Base-by-base conservation (phyloP, 179 eudicot genomes). In the Silene coronaria region DNA sequence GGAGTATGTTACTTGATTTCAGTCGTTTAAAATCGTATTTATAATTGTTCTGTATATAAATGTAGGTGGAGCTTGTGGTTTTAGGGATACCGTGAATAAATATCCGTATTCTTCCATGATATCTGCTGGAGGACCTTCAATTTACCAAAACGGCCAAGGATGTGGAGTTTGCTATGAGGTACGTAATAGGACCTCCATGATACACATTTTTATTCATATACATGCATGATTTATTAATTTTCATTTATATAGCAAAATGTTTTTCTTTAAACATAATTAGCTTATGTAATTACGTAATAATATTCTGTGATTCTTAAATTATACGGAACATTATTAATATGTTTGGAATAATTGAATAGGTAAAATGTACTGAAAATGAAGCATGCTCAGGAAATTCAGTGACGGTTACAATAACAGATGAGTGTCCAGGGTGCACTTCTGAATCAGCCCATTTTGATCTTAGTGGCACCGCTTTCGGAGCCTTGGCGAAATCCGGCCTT, bases 141-240 rank as follows among this genome's bases (percentile, higher is more conserved):
- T 91, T 14, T 92, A 74, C 77, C 66, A 81, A 10, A 74, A 77
- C 22, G 94, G 89, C 62, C 67, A 80, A 53, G 91, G 84, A 2
- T 92, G 97, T 71, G 97, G 97, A 22, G 87, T 88, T 77, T 92
- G 97, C 80, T 92, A 92, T 62, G 77, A 89, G 89, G 93, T 91
- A 42, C 7, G 48, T 42, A 53, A 16, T 11, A 10, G n/a, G n/a
- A n/a, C n/a, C n/a, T n/a, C n/a, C n/a, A 16, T 48, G 7, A 51
- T 6, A 51, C 17, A 3, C 38, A 34, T 34, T n/a, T n/a, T n/a
- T 5, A 28, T 10, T 5, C 2, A 70, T n/a, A 4, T 42, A 12
- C 17, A 6, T 60, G 5, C 24, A 27, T 19, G 17, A 2, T n/a
- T 12, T 3, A 4, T 36, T 36, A 9, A 32, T 17, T 30, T 36